Evolutionary conservation across 1,139 yeast species (phyloP).

Genomic region (Saccharomyces hybrid): DNA sequence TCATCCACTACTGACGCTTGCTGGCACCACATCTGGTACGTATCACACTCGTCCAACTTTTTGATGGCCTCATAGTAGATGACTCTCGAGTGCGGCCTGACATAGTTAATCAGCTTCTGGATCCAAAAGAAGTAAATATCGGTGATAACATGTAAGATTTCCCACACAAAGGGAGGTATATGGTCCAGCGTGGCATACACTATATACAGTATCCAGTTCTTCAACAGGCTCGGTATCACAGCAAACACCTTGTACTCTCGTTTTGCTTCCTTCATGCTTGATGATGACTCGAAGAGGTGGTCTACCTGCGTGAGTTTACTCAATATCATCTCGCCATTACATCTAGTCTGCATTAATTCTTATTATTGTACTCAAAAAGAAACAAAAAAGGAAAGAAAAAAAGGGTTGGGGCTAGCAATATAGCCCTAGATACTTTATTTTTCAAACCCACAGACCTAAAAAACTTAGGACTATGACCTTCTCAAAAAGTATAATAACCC

Average conservation of each 20-base stretch:
- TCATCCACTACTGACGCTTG: slow-evolving; percentile 56
- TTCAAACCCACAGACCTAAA: background rate
- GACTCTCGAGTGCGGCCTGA: slow-evolving; percentile 27
- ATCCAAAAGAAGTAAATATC: slow-evolving; percentile 59
- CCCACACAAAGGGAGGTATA: slow-evolving; percentile 58
- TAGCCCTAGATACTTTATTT: background rate
- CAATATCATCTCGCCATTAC: background rate
- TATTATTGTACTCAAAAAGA: background rate
- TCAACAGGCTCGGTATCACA: slow-evolving; percentile 7
- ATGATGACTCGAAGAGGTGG: background rate
- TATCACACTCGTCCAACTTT: slow-evolving; percentile 31
- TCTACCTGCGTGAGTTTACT: background rate
- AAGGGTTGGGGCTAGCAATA: background rate
- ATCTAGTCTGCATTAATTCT: background rate
- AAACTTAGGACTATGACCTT: background rate
- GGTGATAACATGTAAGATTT: slow-evolving; percentile 46
- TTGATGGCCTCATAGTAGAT: slow-evolving; percentile 27
- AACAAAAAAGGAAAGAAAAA: background rate
- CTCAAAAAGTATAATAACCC: background rate
- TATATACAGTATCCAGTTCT: slow-evolving; percentile 19
- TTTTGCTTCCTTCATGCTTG: background rate
- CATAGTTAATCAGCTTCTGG: slow-evolving; percentile 25
- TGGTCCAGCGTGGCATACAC: slow-evolving; percentile 36
- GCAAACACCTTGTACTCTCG: background rate
- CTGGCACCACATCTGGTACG: slow-evolving; percentile 55